phyloP scores from a whole-genome alignment of 2,329 filamentous ascomycete species.

The Scolecobasidium constrictum region DNA sequence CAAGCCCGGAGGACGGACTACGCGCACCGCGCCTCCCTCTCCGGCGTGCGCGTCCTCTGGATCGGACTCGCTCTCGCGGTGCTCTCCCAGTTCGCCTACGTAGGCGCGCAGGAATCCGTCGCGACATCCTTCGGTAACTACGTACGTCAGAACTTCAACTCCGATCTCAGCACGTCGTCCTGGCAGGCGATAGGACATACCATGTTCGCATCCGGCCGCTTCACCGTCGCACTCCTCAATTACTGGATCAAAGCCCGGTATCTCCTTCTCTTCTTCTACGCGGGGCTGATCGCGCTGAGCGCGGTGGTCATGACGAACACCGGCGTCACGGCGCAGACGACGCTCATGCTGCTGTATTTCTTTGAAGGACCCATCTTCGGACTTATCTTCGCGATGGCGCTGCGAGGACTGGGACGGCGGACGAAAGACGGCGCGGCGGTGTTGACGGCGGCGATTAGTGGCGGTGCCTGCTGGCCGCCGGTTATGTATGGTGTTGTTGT shows the following conservation, averaged over 20 bases:
- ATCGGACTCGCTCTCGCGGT: slow-evolving; percentile 44
- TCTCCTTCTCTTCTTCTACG: slow-evolving; percentile 43
- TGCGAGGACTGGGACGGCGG: slow-evolving; percentile 46
- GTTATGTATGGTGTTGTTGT: slow-evolving; percentile 37
- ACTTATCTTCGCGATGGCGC: slow-evolving; percentile 45
- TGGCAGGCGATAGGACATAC: slow-evolving; percentile 41
- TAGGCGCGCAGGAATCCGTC: slow-evolving; percentile 48
- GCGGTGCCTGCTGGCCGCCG: slow-evolving; percentile 44
- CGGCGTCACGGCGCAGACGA: slow-evolving; percentile 29
- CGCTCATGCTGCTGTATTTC: slow-evolving; percentile 41
- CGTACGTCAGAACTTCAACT: slow-evolving; percentile 13
- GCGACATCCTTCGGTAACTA: slow-evolving; percentile 38
- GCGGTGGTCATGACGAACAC: slow-evolving; percentile 39
- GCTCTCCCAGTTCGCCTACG: slow-evolving; percentile 48
- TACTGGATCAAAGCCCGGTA: slow-evolving; percentile 47
- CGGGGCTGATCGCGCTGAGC: slow-evolving; percentile 41
- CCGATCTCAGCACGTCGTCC: slow-evolving; percentile 13
- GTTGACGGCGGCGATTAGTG: slow-evolving; percentile 42
- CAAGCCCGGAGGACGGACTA: slow-evolving; percentile 37
- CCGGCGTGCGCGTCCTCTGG: slow-evolving; percentile 33
- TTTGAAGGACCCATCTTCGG: slow-evolving; percentile 51
- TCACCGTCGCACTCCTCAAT: slow-evolving; percentile 42
- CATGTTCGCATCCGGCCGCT: slow-evolving; percentile 47
- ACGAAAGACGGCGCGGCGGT: slow-evolving; percentile 46
- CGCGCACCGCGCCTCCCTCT: slow-evolving; percentile 35